Percentiles rank a stretch among this genome's conserved stretches.
Evolutionary conservation across 176 grass and related monocot genomes (phyloP).

Genomic region (Ananas comosus): DNA sequence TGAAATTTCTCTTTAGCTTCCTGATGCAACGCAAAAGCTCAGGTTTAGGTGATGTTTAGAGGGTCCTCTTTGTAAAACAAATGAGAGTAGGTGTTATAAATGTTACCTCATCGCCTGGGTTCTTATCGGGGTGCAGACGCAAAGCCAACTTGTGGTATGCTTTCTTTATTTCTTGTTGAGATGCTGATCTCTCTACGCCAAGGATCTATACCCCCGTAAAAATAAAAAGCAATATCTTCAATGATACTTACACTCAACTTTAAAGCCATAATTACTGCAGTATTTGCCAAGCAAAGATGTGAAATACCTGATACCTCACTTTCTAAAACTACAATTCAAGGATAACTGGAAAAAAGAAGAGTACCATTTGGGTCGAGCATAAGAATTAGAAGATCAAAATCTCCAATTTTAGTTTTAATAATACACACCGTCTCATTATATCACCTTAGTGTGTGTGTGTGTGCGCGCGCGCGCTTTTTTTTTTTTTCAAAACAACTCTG

Average conservation of each 20-base stretch:
- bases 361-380: no score
- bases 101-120: conserved; percentile 84
- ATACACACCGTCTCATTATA: no score
- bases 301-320: neutral
- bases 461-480: no score
- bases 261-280: neutral
- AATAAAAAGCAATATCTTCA: neutral
- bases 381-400: no score
- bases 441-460: no score
- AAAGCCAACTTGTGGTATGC: conserved; percentile 86
- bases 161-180: conserved; percentile 93
- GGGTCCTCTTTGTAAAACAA: conserved; percentile 11
- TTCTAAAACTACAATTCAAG: neutral
- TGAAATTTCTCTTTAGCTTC: conserved; percentile 96
- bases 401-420: no score
- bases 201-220: conserved; percentile 45
- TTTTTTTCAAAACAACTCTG: no score
- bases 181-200: conserved; percentile 66
- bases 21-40: conserved; percentile 31
- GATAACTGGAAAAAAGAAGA: neutral
- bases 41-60: conserved; percentile 14
- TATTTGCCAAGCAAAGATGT: no score
- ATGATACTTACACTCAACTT: neutral
- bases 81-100: conserved; percentile 12
- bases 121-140: conserved; percentile 94